Percentiles rank a stretch among this genome's conserved stretches.
These are phyloP conservation scores for Sporothrix euskadiensis DNA, from an alignment of 2,329 filamentous ascomycete species.

Conservation along the genomic window DNA sequence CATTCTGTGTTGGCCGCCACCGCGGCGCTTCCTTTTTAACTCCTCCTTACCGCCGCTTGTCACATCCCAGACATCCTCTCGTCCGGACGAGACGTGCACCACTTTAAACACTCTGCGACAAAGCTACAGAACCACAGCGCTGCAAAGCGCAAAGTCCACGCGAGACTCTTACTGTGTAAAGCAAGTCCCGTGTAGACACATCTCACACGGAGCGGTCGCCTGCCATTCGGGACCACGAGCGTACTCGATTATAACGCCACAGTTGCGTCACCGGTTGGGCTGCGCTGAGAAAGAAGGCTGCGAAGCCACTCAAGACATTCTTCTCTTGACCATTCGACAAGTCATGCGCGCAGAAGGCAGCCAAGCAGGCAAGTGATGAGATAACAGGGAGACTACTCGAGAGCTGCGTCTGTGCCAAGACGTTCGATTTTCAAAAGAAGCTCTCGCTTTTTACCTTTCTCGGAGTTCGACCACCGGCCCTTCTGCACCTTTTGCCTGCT, in stretches of 20 bases:
- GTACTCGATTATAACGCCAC: background rate
- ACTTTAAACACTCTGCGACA: background rate
- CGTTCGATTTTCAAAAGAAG: background rate
- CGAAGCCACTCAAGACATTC: background rate
- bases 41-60: slow-evolving; percentile 24
- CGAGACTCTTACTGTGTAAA: too few relatives aligned
- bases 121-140: background rate
- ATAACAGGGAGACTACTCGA: background rate
- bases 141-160: background rate
- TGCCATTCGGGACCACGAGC: background rate
- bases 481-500: background rate
- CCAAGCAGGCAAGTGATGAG: background rate
- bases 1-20: background rate
- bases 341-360: background rate
- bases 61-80: slow-evolving; percentile 28
- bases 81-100: slow-evolving; percentile 23
- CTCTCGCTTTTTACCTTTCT: background rate
- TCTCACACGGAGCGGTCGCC: background rate
- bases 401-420: background rate
- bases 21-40: background rate
- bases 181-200: background rate
- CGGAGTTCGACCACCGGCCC: slow-evolving; percentile 17
- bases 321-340: background rate
- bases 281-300: slow-evolving; percentile 1
- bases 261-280: background rate